These are phyloP conservation scores for Russula sp. DNA, from an alignment of 768 basidiomycete species.

Conservation along the genomic window DNA sequence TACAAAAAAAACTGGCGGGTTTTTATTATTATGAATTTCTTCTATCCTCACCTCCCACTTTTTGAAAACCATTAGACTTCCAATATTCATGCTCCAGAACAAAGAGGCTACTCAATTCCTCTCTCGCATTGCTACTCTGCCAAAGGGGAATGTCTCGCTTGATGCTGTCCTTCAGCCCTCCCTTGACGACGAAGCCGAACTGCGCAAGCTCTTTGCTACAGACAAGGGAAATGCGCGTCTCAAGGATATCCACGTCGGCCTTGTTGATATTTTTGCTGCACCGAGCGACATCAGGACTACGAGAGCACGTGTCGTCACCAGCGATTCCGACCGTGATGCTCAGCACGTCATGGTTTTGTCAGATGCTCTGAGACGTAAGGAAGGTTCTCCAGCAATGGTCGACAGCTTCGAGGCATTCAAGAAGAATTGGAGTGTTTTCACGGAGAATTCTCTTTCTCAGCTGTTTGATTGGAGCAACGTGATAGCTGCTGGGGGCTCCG, in stretches of 20 bases:
- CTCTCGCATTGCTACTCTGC: conserved; percentile 32
- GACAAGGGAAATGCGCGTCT: conserved; percentile 48
- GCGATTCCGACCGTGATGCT: conserved; percentile 45
- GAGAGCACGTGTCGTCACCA: conserved; percentile 47
- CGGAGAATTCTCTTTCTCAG: conserved; percentile 59
- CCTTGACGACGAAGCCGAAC: conserved; percentile 53
- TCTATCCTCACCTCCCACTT: not conserved
- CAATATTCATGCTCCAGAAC: conserved; percentile 33
- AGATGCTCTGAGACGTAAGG: conserved; percentile 44
- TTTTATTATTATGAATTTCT: not conserved
- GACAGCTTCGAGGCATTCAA: conserved; percentile 54
- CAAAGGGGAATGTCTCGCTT: conserved; percentile 39
- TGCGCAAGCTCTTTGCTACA: conserved; percentile 55
- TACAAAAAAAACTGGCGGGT: not conserved
- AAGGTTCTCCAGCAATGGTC: conserved; percentile 51
- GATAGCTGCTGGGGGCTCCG: conserved; percentile 58
- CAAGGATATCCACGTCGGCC: conserved; percentile 50
- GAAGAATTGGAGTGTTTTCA: conserved; percentile 62
- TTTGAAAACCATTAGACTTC: not conserved
- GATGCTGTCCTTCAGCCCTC: conserved; percentile 50
- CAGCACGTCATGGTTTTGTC: conserved; percentile 56
- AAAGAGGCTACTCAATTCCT: conserved; percentile 36
- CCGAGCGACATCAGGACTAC: conserved; percentile 49
- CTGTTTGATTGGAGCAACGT: conserved; percentile 62
- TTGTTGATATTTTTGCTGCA: conserved; percentile 57